Evolutionary conservation across 768 basidiomycete genomes (phyloP), one percentile per base, ranked within the genome.

Genomic region (Pisolithus albus): DNA sequence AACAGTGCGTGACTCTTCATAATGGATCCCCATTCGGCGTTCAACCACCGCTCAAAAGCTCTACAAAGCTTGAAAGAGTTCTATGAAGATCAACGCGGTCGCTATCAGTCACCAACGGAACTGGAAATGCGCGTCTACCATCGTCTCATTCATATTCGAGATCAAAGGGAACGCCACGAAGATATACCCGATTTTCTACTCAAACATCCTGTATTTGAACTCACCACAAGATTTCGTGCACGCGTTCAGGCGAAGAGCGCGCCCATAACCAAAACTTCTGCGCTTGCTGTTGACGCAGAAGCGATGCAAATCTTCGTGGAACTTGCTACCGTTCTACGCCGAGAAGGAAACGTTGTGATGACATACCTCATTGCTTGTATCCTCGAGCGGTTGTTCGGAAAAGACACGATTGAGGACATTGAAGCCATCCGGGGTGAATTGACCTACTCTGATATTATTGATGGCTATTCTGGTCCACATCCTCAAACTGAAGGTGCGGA

Each of bases 101-200:
- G 72, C 39, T 84, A 85, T 54, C 70, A 83, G 59, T 87, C 86
- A 9, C 82, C 86, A 0, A 88, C 86, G 37, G 94, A 98, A 62
- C 79, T 97, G 43, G 95, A 99, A 68, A 96, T 99, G 83, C 84
- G 91, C 30, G 84, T 96, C 1, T 99, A 97, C 69, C 90, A 94
- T 63, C 83, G 94, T 44, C 80, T 98, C 28, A 85, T 89, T 26
- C 92, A 96, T 60, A 86, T 97, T 41, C 84, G 91, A 26, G 88
- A 93, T 65, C 86, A 88, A 60, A 79, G 69, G 55, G 87, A 88
- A 61, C 86, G 81, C 8, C 82, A 76, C 60, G 89, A 84, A 60
- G 82, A 77, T 59, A 82, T 92, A 36, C 84, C 93, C 0, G 68
- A 72, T 2, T 62, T 78, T 34, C 81, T 97, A 55, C 77, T 80